Evolutionary conservation across 345 rosid species (phyloP), one percentile per base, ranked within the genome.

Genomic region (Iberis pinnata): DNA sequence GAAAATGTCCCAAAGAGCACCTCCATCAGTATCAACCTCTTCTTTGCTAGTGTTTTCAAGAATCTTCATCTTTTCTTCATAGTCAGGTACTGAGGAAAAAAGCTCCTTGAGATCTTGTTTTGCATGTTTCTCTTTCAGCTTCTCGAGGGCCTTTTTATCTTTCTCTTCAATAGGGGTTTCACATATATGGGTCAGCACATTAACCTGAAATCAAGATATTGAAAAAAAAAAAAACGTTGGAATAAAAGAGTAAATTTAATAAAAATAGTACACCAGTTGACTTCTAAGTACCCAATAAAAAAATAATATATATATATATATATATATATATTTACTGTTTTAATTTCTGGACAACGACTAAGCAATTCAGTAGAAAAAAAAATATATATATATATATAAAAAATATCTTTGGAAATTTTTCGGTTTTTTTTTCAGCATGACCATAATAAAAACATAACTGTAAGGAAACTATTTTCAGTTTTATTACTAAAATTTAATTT

Each of bases 1-100:
- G 63, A 81, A 86, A 60, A 86, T 81, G 64, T 83, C 84, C 92
- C 95, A 86, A 6, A 81, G 57, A 43, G 95, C 94, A 31, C 87
- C 87, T 13, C 78, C 84, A 40, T 75, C 81, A 17, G 33, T 9
- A 2, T 7, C 10, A 29, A 14, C 50, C 13, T 29, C 26, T 31
- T 50, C 40, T 39, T 45, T 50, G 29, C 20, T 19, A 12, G n/a
- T 15, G 0, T 46, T 43, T 12, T 40, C 37, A 52, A 53, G 39
- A 27, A 39, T 19, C 45, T 51, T 12, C 31, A 27, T 39, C 60
- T 36, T 9, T 54, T 61, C 63, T 29, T 58, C 56, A 24, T 26
- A 37, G 41, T 43, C 38, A 58, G 67, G 52, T 38, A 24, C 49
- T 38, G 46, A 41, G 55, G 58, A 70, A 53, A 55, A 77, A 18